These are phyloP conservation scores for Hemerocallis citrina DNA, from an alignment of 106 monocot species.

Conservation along the genomic window DNA sequence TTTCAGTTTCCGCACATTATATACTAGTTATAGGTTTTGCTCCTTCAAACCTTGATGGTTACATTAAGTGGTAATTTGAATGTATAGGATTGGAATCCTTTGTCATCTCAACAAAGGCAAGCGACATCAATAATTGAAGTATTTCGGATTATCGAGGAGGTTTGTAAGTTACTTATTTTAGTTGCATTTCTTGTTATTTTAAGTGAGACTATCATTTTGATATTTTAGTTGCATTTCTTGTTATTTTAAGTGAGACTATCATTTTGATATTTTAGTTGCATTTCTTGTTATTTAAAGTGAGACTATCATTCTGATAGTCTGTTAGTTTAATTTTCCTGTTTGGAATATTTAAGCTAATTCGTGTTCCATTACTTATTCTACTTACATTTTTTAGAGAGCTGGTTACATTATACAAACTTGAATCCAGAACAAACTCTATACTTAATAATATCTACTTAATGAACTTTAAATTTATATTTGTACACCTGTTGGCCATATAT, in stretches of 20 bases:
- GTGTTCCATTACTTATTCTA: no score
- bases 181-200: not conserved
- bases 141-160: conserved; percentile 82
- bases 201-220: not conserved
- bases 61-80: no score
- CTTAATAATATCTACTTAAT: no score
- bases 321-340: no score
- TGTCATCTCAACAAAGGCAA: conserved; percentile 59
- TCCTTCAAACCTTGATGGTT: not conserved
- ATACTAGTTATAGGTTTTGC: no score
- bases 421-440: no score
- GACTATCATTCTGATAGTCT: not conserved
- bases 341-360: no score
- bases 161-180: conserved; percentile 9
- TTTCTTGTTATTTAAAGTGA: not conserved
- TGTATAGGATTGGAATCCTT: conserved; percentile 63
- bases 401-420: no score
- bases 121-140: conserved; percentile 65
- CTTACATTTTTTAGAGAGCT: no score
- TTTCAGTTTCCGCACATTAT: no score
- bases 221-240: not conserved
- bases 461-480: no score
- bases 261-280: not conserved
- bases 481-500: no score
- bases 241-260: not conserved